Base-by-base conservation (phyloP, 2,329 filamentous ascomycete species). In the Neofusicoccum cordaticola region DNA sequence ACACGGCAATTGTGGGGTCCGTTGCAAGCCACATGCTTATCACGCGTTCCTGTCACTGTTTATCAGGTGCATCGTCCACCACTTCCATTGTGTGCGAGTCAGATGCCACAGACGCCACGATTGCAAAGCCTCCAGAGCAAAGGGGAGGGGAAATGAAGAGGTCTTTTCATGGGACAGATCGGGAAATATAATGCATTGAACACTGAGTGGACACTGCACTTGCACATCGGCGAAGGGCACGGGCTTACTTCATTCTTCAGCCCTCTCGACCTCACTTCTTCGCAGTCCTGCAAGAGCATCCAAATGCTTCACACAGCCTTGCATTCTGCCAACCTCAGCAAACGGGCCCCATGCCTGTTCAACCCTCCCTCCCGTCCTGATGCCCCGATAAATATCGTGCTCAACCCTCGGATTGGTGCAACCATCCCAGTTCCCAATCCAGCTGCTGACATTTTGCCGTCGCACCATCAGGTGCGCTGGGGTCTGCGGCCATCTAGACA, bases 21-120 rank as follows among this genome's bases (percentile, higher is more conserved):
- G 34, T 45, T 15, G 27, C 53, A 45, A 58, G 53, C 53, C 53
- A 58, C 53, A 42, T 58, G 53, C 53, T 58, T 58, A 45, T 58
- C 53, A 58, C 39, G n/a, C 41, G 53, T 45, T 45, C 53, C 39
- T 57, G 52, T 42, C 35, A 57, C 37, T 34, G 37, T 44, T 31
- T 57, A 35, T 57, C 52, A n/a, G 22, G n/a, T 57, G 52, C 37
- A 37, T n/a, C 42, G 37, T 57, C 31, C 52, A 12, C 37, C 19
- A 15, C 19, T 42, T n/a, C 31, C n/a, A 44, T 9, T 42, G 4
- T 31, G 12, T 6, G 9, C 37, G 37, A 57, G 9, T 57, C 52
- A 57, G 37, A 22, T n/a, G 52, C 52, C 42, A 19, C 52, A 44
- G 19, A 8, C 35, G 11, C 19, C n/a, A n/a, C 19, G 2, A 27